These are phyloP conservation scores for Yarrowia divulgata DNA, from an alignment of 805 yeast genomes.

Conservation along the genomic window DNA sequence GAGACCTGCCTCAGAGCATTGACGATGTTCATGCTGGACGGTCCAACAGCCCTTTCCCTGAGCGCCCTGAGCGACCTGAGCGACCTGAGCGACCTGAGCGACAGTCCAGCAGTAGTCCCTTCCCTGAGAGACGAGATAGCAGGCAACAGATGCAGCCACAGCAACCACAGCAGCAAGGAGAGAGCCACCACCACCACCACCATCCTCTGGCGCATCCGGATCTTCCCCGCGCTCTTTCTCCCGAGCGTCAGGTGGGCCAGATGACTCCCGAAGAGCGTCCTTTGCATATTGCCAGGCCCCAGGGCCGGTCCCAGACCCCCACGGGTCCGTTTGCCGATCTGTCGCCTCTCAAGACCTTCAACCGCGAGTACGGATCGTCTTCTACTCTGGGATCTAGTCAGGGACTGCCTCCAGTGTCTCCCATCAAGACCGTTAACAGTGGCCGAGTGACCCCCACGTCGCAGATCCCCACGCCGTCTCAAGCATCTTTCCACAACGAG, in stretches of 20 bases:
- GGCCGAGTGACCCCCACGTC: constrained; percentile 31
- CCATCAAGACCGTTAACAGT: constrained; percentile 32
- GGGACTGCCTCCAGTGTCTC: constrained; percentile 31
- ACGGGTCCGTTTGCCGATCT: constrained; percentile 19
- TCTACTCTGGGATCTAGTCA: constrained; percentile 14
- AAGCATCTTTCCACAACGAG: constrained; percentile 35
- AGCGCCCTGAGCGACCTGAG: not conserved
- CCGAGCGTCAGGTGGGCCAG: constrained; percentile 29
- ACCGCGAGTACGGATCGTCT: constrained; percentile 12
- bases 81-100: constrained; percentile 2
- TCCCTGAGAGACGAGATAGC: constrained; percentile 21
- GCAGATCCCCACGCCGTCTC: constrained; percentile 18
- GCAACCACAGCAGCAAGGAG: not conserved
- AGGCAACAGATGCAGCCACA: not conserved
- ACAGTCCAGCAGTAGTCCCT: not conserved
- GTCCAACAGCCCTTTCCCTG: not conserved
- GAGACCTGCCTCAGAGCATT: constrained; percentile 12
- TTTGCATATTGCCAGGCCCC: constrained; percentile 7
- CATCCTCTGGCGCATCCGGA: constrained; percentile 11
- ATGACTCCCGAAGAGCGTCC: constrained; percentile 30
- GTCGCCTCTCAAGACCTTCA: constrained; percentile 29
- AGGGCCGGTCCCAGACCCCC: constrained; percentile 15
- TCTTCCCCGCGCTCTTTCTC: constrained; percentile 7
- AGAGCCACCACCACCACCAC: constrained; percentile 5
- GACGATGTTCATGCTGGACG: not conserved